Percentiles rank a stretch among this genome's conserved stretches.
These are phyloP conservation scores for Blastocladiella emersonii DNA, from an alignment of 371 early-diverging fungal species.

Conservation along the genomic window DNA sequence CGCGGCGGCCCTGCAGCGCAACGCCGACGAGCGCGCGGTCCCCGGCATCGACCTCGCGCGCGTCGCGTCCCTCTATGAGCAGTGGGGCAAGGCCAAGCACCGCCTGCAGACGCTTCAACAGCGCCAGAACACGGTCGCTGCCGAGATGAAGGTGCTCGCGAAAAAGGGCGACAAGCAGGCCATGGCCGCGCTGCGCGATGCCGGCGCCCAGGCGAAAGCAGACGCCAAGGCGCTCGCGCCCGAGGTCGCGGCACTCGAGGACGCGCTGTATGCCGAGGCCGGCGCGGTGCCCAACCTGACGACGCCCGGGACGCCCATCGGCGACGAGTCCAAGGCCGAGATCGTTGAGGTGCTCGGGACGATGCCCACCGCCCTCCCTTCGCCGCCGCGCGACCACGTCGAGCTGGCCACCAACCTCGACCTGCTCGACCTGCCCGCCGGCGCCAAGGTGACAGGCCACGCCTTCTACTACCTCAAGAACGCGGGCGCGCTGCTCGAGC, in stretches of 20 bases:
- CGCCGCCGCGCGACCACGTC: constrained; percentile 46
- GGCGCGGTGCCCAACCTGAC: constrained; percentile 57
- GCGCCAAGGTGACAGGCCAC: constrained; percentile 66
- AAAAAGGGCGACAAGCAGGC: background rate
- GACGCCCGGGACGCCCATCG: constrained; percentile 47
- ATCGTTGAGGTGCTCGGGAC: constrained; percentile 31
- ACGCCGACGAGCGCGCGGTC: constrained; percentile 39
- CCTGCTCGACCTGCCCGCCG: constrained; percentile 72
- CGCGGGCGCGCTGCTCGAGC: constrained; percentile 68
- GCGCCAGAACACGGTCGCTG: constrained; percentile 32
- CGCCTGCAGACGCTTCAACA: constrained; percentile 23
- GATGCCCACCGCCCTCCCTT: constrained; percentile 14
- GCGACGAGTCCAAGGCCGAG: constrained; percentile 43
- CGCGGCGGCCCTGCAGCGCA: constrained; percentile 28
- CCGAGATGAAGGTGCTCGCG: constrained; percentile 10
- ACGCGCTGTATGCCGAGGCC: constrained; percentile 34
- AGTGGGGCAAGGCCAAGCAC: constrained; percentile 20
- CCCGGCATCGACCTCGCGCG: constrained; percentile 22
- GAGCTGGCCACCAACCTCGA: constrained; percentile 42
- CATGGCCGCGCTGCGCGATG: constrained; percentile 20
- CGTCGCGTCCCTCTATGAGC: constrained; percentile 36
- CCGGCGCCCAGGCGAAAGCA: constrained; percentile 34
- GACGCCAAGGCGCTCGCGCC: constrained; percentile 24
- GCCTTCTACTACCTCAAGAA: constrained; percentile 77
- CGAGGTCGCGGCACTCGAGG: constrained; percentile 23